Evolutionary conservation across 2,329 filamentous ascomycete genomes (phyloP), one percentile per base, ranked within the genome.

Genomic region (Coniochaeta sp.): DNA sequence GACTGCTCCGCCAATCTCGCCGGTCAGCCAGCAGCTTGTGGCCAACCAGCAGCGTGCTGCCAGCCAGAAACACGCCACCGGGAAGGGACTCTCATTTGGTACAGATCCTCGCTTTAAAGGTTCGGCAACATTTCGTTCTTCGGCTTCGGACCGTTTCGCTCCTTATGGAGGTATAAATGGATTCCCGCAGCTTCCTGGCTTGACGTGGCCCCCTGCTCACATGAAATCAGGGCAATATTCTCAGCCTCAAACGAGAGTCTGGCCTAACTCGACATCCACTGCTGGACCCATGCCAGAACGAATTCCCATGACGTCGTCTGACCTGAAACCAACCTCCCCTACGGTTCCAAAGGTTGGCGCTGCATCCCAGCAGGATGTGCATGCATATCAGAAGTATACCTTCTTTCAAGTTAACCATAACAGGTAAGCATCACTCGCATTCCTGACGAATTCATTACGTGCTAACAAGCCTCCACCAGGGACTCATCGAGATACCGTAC

Each of bases 381-480:
- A 64, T n/a, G 74, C 81, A 11, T 78, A 78, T 60, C 78, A 81
- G 60, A 83, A 81, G 63, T 85, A 84, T 65, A 72, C 76, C 2
- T 87, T 84, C 67, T 83, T 86, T 68, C 82, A 85, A 64, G 77
- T 83, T 28, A 75, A 87, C 62, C 79, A 86, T 64, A 86, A 86
- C 63, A 80, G 81, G 78, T 83, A 75, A 61, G 74, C 66, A 1
- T 22, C 22, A 57, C 31, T 8, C 54, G 31, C 6, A n/a, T 33
- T n/a, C 38, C 14, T 57, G n/a, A 6, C 52, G 31, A 9, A 14
- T 12, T 36, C 9, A n/a, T 11, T 3, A 6, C 7, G 36, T 62
- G 47, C 62, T 73, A 63, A 70, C 57, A 47, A 22, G 9, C 55
- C 14, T 38, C 2, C 62, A 83, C 2, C 62, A 83, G 81, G 71